Percentiles rank a stretch among this genome's conserved stretches.
Conservation (phyloP, 164 flowering plant species). For the Stephania yunnanensis region DNA sequence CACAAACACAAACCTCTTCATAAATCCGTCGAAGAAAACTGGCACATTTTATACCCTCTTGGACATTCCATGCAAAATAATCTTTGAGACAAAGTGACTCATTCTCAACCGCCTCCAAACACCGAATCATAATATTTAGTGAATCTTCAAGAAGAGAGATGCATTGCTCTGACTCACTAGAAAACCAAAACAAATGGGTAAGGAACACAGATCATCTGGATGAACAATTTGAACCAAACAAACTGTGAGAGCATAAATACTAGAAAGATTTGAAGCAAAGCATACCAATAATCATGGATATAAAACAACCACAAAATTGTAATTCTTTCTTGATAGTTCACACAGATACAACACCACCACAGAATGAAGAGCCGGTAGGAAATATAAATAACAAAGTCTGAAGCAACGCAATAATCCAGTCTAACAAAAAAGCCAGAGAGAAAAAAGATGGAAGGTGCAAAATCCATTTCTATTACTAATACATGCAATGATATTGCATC, state of each 20-base stretch:
- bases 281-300: neutral
- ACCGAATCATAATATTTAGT: constrained; percentile 51
- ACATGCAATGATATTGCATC: neutral
- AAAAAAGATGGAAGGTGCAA: neutral
- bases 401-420: neutral
- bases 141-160: constrained; percentile 66
- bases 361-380: too few relatives aligned
- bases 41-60: constrained; percentile 74
- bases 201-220: neutral
- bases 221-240: neutral
- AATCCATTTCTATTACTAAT: neutral
- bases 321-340: neutral
- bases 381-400: too few relatives aligned
- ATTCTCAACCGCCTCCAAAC: constrained; percentile 55
- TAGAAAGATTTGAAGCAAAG: too few relatives aligned
- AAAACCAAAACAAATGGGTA: constrained; percentile 4
- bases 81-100: constrained; percentile 25
- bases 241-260: neutral
- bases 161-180: constrained; percentile 51
- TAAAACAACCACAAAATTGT: neutral
- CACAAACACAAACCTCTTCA: constrained; percentile 76
- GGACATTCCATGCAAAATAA: constrained; percentile 39
- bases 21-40: constrained; percentile 71
- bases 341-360: neutral
- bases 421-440: neutral